Percentiles rank a stretch among this genome's conserved stretches.
Evolutionary conservation across 2,329 filamentous ascomycete genomes (phyloP).

Genomic region (Penicillium sp.): DNA sequence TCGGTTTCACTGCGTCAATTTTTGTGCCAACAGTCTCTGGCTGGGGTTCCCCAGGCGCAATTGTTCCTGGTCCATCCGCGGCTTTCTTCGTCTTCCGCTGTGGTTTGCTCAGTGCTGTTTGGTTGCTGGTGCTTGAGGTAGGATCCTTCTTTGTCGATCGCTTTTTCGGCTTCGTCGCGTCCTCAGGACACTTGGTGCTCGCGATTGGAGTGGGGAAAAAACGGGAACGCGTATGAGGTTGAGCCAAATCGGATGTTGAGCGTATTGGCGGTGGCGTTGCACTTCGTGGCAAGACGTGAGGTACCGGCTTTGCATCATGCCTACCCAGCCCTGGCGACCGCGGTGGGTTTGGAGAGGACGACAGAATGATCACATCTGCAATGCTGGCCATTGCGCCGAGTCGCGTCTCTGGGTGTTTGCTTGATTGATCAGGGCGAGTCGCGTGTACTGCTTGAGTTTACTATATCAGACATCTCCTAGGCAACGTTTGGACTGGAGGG

Average conservation of each 20-base stretch:
- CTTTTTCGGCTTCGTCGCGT: constrained; percentile 14
- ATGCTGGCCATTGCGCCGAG: constrained; percentile 39
- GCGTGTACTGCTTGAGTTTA: not conserved
- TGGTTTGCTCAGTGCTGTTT: constrained; percentile 11
- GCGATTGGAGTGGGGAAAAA: constrained; percentile 24
- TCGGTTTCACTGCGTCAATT: constrained; percentile 22
- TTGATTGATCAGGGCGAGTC: not conserved
- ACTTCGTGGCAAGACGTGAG: constrained; percentile 21
- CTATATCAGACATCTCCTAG: not conserved
- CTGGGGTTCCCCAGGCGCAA: not conserved
- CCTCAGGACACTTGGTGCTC: constrained; percentile 2
- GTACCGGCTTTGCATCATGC: constrained; percentile 15
- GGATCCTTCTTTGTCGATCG: constrained; percentile 13
- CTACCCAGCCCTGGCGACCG: constrained; percentile 32
- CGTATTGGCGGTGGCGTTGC: constrained; percentile 28
- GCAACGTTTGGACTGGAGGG: not conserved
- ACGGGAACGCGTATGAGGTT: constrained; percentile 25
- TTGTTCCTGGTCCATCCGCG: constrained; percentile 10
- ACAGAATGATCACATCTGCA: constrained; percentile 41
- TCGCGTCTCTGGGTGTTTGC: constrained; percentile 8
- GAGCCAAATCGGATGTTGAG: constrained; percentile 30
- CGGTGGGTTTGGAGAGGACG: constrained; percentile 43
- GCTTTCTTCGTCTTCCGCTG: constrained; percentile 18
- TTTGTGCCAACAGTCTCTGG: constrained; percentile 12
- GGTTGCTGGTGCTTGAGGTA: constrained; percentile 7